Evolutionary conservation across 345 rosid species (phyloP).

Genomic region (Conringia planisiliqua): DNA sequence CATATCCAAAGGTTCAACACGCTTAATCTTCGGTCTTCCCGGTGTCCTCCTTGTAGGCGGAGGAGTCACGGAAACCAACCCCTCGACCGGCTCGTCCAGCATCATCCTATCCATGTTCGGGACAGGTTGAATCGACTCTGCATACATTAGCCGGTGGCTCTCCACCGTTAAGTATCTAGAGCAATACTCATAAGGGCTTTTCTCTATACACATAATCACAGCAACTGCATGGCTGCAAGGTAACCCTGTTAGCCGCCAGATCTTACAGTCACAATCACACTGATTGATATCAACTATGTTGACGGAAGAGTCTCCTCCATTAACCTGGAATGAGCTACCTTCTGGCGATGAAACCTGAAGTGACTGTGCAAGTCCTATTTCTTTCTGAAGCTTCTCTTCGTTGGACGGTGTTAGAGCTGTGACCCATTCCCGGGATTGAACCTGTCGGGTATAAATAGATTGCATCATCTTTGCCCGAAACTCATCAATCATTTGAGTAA

Average conservation of each 20-base stretch:
- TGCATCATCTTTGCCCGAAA: slow-evolving; percentile 89
- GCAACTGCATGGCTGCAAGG: slow-evolving; percentile 90
- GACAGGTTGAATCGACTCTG: slow-evolving; percentile 76
- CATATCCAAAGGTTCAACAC: slow-evolving; percentile 55
- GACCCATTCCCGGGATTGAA: slow-evolving; percentile 68
- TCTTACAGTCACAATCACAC: slow-evolving; percentile 81
- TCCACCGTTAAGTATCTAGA: slow-evolving; percentile 60
- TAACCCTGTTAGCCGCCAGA: slow-evolving; percentile 67
- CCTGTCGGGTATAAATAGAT: slow-evolving; percentile 56
- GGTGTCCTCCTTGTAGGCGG: slow-evolving; percentile 85
- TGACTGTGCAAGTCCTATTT: slow-evolving; percentile 42
- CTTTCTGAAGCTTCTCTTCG: slow-evolving; percentile 73
- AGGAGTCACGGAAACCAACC: slow-evolving; percentile 58
- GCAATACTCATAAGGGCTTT: slow-evolving; percentile 76
- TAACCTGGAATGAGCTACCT: slow-evolving; percentile 61
- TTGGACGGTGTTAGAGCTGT: slow-evolving; percentile 69
- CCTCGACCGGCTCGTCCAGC: slow-evolving; percentile 41
- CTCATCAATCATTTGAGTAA: slow-evolving; percentile 76
- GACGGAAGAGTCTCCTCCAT: slow-evolving; percentile 51
- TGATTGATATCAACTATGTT: slow-evolving; percentile 58
- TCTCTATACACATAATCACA: slow-evolving; percentile 51
- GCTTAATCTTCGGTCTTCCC: slow-evolving; percentile 78
- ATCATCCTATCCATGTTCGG: slow-evolving; percentile 64
- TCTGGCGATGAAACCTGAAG: slow-evolving; percentile 52
- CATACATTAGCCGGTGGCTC: slow-evolving; percentile 50